A percentile compares a stretch with the other conserved stretches of the same genome.
phyloP scores from a whole-genome alignment of 1,284 basidiomycete genomes.

The Papiliotrema fonsecae region DNA sequence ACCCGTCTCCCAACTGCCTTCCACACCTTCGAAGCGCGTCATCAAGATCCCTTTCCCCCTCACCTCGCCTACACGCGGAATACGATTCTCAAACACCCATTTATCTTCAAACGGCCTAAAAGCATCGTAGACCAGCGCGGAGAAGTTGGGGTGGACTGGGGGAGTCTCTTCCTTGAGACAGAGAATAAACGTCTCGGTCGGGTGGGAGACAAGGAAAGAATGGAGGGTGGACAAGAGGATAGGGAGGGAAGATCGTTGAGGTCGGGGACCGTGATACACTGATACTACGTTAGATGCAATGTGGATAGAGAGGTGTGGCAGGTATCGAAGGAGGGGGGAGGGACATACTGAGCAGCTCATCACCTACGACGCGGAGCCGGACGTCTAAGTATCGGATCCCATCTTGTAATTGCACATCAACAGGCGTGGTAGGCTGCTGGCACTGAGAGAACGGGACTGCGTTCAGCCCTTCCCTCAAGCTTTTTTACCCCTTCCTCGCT shows the following conservation, averaged over 20 bases:
- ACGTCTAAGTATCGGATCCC: constrained; percentile 76
- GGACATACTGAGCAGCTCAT: constrained; percentile 44
- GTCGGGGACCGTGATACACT: constrained; percentile 73
- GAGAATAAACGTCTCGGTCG: constrained; percentile 69
- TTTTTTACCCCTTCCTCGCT: neutral
- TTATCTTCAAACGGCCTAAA: constrained; percentile 55
- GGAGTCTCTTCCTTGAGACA: constrained; percentile 76
- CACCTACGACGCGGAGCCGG: constrained; percentile 64
- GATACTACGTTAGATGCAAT: neutral
- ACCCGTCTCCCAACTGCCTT: constrained; percentile 48
- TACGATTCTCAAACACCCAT: constrained; percentile 72
- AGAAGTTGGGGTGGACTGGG: constrained; percentile 53
- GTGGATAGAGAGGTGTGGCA: neutral
- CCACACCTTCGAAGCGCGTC: constrained; percentile 66
- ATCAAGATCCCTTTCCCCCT: constrained; percentile 75
- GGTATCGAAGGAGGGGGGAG: too few relatives aligned
- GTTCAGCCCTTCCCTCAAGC: neutral
- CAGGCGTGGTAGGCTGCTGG: constrained; percentile 36
- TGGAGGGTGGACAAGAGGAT: constrained; percentile 58
- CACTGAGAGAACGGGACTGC: constrained; percentile 41
- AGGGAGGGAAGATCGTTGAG: constrained; percentile 63
- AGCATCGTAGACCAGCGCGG: constrained; percentile 60
- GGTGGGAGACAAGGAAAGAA: constrained; percentile 60
- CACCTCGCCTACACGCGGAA: constrained; percentile 73
- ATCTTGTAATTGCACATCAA: constrained; percentile 40